Evolutionary conservation across 2,329 filamentous ascomycete genomes (phyloP), one percentile per base, ranked within the genome.

Genomic region (Teratosphaeria viscida): DNA sequence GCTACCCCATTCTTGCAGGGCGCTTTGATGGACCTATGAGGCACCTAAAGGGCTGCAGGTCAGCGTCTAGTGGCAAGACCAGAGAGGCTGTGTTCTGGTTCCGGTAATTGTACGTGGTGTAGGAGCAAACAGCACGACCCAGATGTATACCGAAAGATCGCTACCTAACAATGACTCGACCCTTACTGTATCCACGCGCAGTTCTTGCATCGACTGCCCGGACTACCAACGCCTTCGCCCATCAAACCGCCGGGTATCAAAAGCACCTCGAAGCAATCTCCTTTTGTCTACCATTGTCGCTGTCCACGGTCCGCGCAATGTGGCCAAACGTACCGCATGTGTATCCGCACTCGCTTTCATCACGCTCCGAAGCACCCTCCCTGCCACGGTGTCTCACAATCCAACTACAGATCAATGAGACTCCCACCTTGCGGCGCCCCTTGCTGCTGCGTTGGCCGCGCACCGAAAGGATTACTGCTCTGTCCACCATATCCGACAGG

Each of bases 381-480:
- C 6, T 32, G 12, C 7, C 53, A 32, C 23, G 32, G n/a, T 8
- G 6, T 32, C 23, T 32, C 23, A 54, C 5, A 32, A 52, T 55
- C 14, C 37, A 62, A 60, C 67, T 53, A 86, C 72, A 72, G 52
- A 59, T 86, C 84, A 70, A 86, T 86, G 75, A 86, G 71, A 69
- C 83, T 86, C 58, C 81, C 81, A 60, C 62, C 59, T 43, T 54
- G 43, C 62, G 77, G 77, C 55, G 71, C 71, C 61, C 76, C 74
- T 60, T 70, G 70, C 60, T 70, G 67, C 55, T 71, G 65, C 19
- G 75, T 76, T 63, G 76, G 78, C 63, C 79, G 77, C 2, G 79
- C 79, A 5, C 81, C 82, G 72, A 84, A 85, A 0, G 83, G 82
- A 68, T 85, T 85, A n/a, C 37, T n/a, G 65, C 70, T 77, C 49